Conservation (phyloP, 306 rosid species). For the peach (Prunus persica) region Prunus_persica_NCBIv2 NC_034012.1:800501-801000, state of each 20-base stretch:
- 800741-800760: no score
- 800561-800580: constrained; percentile 47
- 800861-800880: constrained; percentile 20
- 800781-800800: background rate
- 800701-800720: constrained; percentile 67
- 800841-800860: constrained; percentile 13
- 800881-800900: constrained; percentile 10
- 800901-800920: constrained; percentile 16
- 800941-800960: background rate
- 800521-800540: constrained; percentile 24
- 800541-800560: constrained; percentile 47
- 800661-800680: constrained; percentile 59
- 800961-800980: constrained; percentile 5
- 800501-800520: constrained; percentile 20
- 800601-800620: constrained; percentile 39
- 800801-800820: constrained; percentile 39
- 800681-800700: constrained; percentile 83
- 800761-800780: background rate
- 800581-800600: constrained; percentile 38
- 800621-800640: constrained; percentile 38
- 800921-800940: background rate
- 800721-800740: background rate
- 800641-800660: constrained; percentile 58
- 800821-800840: constrained; percentile 11
- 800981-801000: constrained; percentile 2